Evolutionary conservation across 345 rosid genomes (phyloP).

Genomic region (Eutrema yunnanense): DNA sequence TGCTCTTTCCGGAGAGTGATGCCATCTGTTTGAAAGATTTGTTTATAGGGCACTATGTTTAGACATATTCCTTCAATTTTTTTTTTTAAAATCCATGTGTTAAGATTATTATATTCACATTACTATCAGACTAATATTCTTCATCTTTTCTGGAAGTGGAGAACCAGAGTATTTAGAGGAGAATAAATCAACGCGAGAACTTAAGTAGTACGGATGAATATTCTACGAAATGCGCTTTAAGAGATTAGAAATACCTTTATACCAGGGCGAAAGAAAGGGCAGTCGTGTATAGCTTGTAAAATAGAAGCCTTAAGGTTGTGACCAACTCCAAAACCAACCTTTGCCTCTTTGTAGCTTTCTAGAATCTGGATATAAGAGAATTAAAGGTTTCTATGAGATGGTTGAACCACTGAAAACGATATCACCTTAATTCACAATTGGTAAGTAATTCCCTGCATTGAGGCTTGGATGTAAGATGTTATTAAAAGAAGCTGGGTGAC

Average conservation of each 20-base stretch:
- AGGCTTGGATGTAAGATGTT: background rate
- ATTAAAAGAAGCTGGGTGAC: background rate
- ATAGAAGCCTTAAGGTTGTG: conserved; percentile 54
- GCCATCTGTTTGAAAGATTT: background rate
- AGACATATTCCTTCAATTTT: background rate
- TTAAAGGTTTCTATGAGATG: background rate
- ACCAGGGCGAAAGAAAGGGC: conserved; percentile 75
- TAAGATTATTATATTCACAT: background rate
- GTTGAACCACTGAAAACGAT: background rate
- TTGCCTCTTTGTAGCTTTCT: conserved; percentile 59
- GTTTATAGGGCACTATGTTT: background rate
- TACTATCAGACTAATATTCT: background rate
- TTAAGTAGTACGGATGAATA: background rate
- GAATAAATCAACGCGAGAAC: background rate
- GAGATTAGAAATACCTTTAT: conserved; percentile 43
- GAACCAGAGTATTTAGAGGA: background rate
- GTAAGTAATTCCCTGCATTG: background rate
- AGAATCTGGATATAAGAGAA: conserved; percentile 47
- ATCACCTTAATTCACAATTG: background rate
- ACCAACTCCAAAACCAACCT: conserved; percentile 90
- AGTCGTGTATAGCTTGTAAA: conserved; percentile 62
- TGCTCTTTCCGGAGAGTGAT: background rate
- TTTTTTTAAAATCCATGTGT: background rate
- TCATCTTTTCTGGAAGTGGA: background rate
- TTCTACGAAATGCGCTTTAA: conserved; percentile 4